Evolutionary conservation across 176 grass and related monocot species (phyloP).

Genomic region (Dactylis glomerata): DNA sequence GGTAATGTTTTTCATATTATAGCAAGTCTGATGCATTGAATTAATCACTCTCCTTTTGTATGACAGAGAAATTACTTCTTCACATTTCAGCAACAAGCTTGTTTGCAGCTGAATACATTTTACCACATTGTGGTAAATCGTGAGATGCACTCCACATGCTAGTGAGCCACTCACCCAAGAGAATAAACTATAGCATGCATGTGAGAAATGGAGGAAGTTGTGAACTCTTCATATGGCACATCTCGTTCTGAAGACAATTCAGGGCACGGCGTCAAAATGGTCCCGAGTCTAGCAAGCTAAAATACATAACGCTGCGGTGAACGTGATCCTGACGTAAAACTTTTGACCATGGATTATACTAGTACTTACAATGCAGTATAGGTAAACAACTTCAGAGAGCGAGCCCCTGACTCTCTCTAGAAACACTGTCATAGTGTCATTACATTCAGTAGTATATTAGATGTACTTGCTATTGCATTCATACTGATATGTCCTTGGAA

Average conservation of each 20-base stretch:
- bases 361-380: too few relatives aligned
- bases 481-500: not conserved
- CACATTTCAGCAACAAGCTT: not conserved
- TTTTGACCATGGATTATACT: constrained; percentile 24
- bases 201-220: not conserved
- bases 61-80: not conserved
- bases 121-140: not conserved
- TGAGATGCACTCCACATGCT: not conserved
- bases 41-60: too few relatives aligned
- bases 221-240: not conserved
- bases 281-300: constrained; percentile 3
- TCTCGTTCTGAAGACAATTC: not conserved
- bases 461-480: too few relatives aligned
- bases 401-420: too few relatives aligned
- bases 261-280: not conserved
- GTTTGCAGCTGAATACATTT: not conserved
- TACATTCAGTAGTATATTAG: too few relatives aligned
- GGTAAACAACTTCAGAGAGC: too few relatives aligned
- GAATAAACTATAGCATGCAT: not conserved
- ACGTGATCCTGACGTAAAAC: constrained; percentile 19
- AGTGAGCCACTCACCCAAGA: not conserved
- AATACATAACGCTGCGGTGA: not conserved
- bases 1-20: too few relatives aligned
- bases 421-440: too few relatives aligned
- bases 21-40: too few relatives aligned